phyloP scores from a whole-genome alignment of 495 filamentous ascomycete species.

The Xylaria castorea region DNA sequence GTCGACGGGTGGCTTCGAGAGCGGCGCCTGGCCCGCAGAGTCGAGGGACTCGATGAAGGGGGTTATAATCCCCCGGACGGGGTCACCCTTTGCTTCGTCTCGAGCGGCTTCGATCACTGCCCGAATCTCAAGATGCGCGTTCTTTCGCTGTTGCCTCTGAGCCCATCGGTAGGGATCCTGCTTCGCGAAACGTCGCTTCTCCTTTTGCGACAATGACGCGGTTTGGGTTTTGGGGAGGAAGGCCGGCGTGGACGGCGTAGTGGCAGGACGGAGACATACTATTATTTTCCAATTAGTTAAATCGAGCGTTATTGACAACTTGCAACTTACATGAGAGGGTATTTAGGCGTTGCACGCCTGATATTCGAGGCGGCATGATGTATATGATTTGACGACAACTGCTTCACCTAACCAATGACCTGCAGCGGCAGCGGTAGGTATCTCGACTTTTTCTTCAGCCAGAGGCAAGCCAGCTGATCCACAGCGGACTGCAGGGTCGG shows the following conservation, averaged over 20 bases:
- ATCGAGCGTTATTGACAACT: background rate
- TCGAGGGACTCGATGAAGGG: slow-evolving; percentile 86
- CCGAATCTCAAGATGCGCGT: slow-evolving; percentile 77
- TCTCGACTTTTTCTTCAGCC: slow-evolving; percentile 30
- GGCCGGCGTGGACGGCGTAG: slow-evolving; percentile 38
- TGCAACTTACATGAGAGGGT: slow-evolving; percentile 63
- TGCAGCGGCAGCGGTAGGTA: background rate
- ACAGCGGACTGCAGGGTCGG: background rate
- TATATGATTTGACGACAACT: slow-evolving; percentile 19
- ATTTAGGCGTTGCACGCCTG: slow-evolving; percentile 65
- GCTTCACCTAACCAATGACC: background rate
- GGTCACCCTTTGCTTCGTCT: slow-evolving; percentile 69
- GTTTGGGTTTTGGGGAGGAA: slow-evolving; percentile 58
- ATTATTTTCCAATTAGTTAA: slow-evolving; percentile 31
- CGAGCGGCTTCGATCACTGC: slow-evolving; percentile 68
- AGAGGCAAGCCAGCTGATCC: slow-evolving; percentile 15
- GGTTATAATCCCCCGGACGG: slow-evolving; percentile 77
- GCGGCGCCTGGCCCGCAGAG: slow-evolving; percentile 53
- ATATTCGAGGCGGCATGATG: slow-evolving; percentile 79
- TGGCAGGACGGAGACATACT: slow-evolving; percentile 59
- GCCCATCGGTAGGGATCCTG: slow-evolving; percentile 72
- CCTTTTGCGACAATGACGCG: slow-evolving; percentile 53
- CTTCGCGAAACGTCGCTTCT: slow-evolving; percentile 56
- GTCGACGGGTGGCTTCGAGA: slow-evolving; percentile 45
- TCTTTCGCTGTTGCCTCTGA: slow-evolving; percentile 78